Percentiles rank a stretch among this genome's conserved stretches.
Evolutionary conservation across 331 rosid genomes (phyloP).

Genomic region (Cydonia oblonga): DNA sequence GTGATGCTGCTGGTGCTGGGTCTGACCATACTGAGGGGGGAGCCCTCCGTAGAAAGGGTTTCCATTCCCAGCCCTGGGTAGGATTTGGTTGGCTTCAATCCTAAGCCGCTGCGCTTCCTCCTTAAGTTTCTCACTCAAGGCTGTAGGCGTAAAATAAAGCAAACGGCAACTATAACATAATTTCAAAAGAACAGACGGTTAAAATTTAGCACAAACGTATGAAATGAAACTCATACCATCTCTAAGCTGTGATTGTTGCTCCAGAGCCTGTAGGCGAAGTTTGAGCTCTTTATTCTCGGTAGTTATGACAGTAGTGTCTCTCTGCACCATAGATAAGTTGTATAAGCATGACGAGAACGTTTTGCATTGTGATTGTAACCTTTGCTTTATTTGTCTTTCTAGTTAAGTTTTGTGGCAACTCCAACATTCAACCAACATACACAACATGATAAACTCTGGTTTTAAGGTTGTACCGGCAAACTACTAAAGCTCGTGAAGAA

Average conservation of each 20-base stretch:
- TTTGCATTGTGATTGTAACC: neutral
- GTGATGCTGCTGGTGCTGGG: slow-evolving; percentile 46
- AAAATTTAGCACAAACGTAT: neutral
- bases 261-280: slow-evolving; percentile 62
- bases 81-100: slow-evolving; percentile 44
- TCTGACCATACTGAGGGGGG: slow-evolving; percentile 50
- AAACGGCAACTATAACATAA: neutral
- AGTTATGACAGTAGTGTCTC: slow-evolving; percentile 56
- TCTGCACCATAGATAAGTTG: slow-evolving; percentile 41
- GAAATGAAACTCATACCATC: slow-evolving; percentile 41
- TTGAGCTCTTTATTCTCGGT: slow-evolving; percentile 76
- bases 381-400: neutral
- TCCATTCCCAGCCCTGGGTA: slow-evolving; percentile 33
- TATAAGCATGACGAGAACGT: neutral
- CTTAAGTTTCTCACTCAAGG: slow-evolving; percentile 66
- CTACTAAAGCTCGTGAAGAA: neutral
- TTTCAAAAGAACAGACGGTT: neutral
- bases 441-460: neutral
- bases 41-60: slow-evolving; percentile 48
- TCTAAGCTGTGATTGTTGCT: slow-evolving; percentile 67
- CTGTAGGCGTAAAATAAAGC: slow-evolving; percentile 19
- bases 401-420: neutral
- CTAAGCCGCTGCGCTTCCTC: slow-evolving; percentile 85
- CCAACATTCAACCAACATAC: neutral
- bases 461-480: neutral